Conservation (phyloP, 345 rosid genomes). For the Passiflora organensis region DNA sequence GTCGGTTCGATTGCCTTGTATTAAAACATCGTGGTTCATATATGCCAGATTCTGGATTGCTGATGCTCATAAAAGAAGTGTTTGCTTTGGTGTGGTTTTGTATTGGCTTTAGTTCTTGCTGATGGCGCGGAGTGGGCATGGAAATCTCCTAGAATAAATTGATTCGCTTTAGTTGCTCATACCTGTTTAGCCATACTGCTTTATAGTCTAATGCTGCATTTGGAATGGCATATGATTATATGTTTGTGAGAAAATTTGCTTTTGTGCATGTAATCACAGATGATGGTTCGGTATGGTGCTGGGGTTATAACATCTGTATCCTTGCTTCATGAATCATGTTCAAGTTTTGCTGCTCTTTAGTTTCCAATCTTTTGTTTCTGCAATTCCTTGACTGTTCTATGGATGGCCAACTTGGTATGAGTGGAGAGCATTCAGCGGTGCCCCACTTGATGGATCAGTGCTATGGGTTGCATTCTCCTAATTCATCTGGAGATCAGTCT, state of each 20-base stretch:
- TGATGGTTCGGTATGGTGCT: constrained; percentile 89
- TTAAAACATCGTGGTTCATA: no score
- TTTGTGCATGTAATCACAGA: constrained; percentile 41
- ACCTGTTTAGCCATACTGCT: no score
- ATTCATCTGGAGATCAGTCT: constrained; percentile 28
- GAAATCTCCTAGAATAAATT: no score
- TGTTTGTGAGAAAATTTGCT: not conserved
- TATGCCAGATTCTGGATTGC: no score
- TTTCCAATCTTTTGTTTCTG: not conserved
- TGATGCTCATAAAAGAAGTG: no score
- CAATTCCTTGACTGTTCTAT: constrained; percentile 52
- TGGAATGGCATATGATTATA: not conserved
- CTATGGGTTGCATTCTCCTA: constrained; percentile 28
- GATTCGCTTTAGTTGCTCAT: no score
- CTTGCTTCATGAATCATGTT: constrained; percentile 21
- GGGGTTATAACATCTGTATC: constrained; percentile 97
- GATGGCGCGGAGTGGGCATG: no score
- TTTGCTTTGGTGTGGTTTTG: no score
- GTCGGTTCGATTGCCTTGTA: constrained; percentile 22
- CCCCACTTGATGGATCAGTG: constrained; percentile 53
- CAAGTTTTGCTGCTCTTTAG: not conserved
- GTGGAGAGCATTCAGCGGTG: constrained; percentile 44
- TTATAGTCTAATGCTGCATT: not conserved
- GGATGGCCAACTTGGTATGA: constrained; percentile 87
- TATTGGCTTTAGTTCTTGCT: no score